Conservation (phyloP, 345 rosid genomes). For the Arabis alpina region DNA sequence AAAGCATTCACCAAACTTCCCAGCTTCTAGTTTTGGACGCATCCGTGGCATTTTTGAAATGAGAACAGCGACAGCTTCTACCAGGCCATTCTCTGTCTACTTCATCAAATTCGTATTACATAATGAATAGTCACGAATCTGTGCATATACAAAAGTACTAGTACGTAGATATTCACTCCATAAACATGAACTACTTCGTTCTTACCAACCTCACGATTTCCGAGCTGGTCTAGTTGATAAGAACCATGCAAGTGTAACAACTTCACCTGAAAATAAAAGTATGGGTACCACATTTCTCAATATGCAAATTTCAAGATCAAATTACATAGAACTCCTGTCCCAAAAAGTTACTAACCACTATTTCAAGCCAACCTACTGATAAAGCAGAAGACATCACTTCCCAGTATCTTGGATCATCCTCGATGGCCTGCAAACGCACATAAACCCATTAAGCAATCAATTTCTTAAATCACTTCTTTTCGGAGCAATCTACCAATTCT, state of each 20-base stretch:
- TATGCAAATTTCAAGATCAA: constrained; percentile 17
- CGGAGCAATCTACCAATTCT: constrained; percentile 5
- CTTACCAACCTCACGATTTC: constrained; percentile 79
- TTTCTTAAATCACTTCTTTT: constrained; percentile 13
- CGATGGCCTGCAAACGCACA: constrained; percentile 60
- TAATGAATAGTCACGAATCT: constrained; percentile 9
- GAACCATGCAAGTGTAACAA: constrained; percentile 88
- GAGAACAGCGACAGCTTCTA: constrained; percentile 92
- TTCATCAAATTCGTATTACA: constrained; percentile 38
- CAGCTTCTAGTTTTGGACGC: constrained; percentile 68
- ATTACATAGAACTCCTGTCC: not conserved
- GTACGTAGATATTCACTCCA: constrained; percentile 19
- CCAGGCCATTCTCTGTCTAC: constrained; percentile 95
- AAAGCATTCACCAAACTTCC: constrained; percentile 82
- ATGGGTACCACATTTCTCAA: constrained; percentile 7
- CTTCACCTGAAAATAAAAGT: constrained; percentile 66
- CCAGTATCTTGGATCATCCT: constrained; percentile 86
- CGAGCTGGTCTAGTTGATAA: constrained; percentile 87
- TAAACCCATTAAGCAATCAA: not conserved
- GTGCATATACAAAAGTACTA: constrained; percentile 13
- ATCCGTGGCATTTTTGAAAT: constrained; percentile 93
- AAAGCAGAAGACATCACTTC: constrained; percentile 77
- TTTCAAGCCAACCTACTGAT: constrained; percentile 94
- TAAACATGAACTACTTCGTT: constrained; percentile 30
- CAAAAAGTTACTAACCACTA: constrained; percentile 59